Conservation (phyloP, 768 basidiomycete genomes). For the Mycena epipterygia region DNA sequence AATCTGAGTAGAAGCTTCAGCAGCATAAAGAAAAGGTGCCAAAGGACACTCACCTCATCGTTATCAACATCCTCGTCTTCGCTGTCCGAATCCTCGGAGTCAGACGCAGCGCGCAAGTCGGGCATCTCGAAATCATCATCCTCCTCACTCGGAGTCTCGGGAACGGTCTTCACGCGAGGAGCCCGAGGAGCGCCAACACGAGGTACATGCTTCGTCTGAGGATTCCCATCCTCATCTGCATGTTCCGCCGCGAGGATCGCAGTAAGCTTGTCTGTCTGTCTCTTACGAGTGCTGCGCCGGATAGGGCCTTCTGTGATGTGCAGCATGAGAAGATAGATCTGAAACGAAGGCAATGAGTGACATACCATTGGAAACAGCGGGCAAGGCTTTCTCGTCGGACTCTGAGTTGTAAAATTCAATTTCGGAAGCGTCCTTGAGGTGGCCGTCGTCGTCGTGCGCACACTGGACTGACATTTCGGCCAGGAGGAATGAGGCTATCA, state of each 20-base stretch:
- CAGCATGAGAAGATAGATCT: not conserved
- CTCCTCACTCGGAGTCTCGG: not conserved
- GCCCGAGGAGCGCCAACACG: not conserved
- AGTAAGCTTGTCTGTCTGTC: not conserved
- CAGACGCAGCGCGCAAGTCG: not conserved
- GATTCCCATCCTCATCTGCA: not conserved
- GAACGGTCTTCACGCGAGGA: not conserved
- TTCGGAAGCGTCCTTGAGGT: slow-evolving; percentile 1
- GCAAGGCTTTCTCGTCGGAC: slow-evolving; percentile 1
- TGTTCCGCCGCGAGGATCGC: not conserved
- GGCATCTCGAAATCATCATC: not conserved
- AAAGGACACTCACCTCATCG: not conserved
- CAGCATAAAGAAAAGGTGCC: not conserved
- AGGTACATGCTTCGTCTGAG: not conserved
- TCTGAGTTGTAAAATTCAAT: slow-evolving; percentile 6
- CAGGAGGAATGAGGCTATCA: not conserved
- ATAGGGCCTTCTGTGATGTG: not conserved
- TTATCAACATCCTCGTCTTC: not conserved
- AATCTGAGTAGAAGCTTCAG: not conserved
- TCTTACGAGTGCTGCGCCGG: not conserved
- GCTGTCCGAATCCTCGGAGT: not conserved
- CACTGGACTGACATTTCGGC: not conserved
- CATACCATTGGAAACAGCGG: not conserved
- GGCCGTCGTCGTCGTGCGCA: not conserved
- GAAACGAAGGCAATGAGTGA: not conserved